Evolutionary conservation across 345 rosid species (phyloP).

Genomic region (Citrus trifoliata): DNA sequence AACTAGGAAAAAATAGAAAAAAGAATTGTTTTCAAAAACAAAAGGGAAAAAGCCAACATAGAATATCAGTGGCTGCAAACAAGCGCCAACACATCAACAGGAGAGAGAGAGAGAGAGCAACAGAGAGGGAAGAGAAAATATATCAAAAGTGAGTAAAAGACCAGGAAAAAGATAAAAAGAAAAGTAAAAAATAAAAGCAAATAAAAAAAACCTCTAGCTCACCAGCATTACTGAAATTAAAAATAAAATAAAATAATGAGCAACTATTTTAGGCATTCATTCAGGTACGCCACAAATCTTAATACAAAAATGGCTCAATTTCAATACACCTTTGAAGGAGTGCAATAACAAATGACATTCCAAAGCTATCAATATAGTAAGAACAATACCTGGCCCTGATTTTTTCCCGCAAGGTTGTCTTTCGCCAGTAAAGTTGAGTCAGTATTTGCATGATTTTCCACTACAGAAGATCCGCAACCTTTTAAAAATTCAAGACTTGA

Average conservation of each 20-base stretch:
- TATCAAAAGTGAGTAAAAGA: not conserved
- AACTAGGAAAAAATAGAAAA: not conserved
- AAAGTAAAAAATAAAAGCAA: not conserved
- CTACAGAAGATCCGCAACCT: slow-evolving; percentile 29
- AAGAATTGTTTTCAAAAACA: not conserved
- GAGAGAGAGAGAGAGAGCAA: not conserved
- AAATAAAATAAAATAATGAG: not conserved
- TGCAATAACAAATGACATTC: not conserved
- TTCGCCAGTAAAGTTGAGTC: slow-evolving; percentile 26
- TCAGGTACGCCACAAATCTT: not conserved
- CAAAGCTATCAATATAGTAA: not conserved
- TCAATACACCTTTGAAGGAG: not conserved
- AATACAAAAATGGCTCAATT: not conserved
- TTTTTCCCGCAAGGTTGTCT: slow-evolving; percentile 23
- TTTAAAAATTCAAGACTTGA: slow-evolving; percentile 39
- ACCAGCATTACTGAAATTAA: not conserved
- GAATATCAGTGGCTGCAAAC: not conserved
- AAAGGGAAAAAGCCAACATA: not conserved
- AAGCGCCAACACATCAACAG: not conserved
- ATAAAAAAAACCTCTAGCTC: not conserved
- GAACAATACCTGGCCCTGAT: slow-evolving; percentile 46
- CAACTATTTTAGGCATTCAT: not conserved
- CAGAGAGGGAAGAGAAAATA: not conserved
- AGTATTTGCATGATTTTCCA: slow-evolving; percentile 12
- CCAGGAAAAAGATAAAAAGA: not conserved